Evolutionary conservation across 371 early-diverging fungal genomes (phyloP), one percentile per base, ranked within the genome.

Genomic region (Quaeritorhiza haematococci): DNA sequence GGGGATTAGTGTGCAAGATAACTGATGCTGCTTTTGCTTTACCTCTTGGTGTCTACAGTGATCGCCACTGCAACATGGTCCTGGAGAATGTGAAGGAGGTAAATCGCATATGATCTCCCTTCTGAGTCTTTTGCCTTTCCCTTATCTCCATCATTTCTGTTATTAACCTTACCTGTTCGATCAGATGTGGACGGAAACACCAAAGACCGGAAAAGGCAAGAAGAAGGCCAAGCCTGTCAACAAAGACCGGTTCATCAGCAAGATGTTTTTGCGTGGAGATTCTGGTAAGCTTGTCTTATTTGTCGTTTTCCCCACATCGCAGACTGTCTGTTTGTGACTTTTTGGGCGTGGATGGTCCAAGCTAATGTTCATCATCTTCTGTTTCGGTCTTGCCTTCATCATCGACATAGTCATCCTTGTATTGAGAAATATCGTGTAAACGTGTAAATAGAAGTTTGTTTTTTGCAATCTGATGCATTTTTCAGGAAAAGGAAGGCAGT

Each of bases 61-160:
- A 97, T 78, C 86, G 98, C 38, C 98, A 97, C 70, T 96, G 92
- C 82, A 97, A 97, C 76, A 94, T 97, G 96, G 96, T 96, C 8
- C 78, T 98, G 53, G 98, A 97, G 74, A 95, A 97, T 68, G 97
- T 98, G 58, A 94, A 93, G 73, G 98, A 97, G 79, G 90, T 91
- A 71, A 56, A 64, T 13, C 13, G n/a, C 10, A 38, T 38, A n/a
- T 1, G 13, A 10, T 6, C 3, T 38, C 49, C 5, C 34, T 56
- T 8, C 15, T 27, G 24, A 33, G 19, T 58, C 19, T 53, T 29
- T 5, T 26, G 7, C 46, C 5, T 45, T 21, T 21, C 38, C 35
- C 33, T 6, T 56, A 29, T 34, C 27, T 3, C 33, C 19, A 24
- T 34, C 21, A 30, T 44, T 34, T 23, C 30, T 44, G 21, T 23